phyloP scores from a whole-genome alignment of 1,284 basidiomycete species.

The Austroboletus sp. region DNA sequence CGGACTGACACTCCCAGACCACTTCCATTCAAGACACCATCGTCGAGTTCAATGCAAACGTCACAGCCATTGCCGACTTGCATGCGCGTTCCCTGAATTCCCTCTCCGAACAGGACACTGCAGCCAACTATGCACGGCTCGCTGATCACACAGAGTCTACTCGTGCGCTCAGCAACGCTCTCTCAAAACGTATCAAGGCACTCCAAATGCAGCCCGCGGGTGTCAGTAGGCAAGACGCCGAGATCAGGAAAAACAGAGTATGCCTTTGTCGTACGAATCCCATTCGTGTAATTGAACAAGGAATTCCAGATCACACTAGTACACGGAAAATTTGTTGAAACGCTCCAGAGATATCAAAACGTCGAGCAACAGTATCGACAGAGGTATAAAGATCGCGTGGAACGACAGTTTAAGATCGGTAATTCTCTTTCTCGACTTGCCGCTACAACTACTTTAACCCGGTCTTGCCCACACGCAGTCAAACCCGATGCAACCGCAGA shows the following conservation, averaged over 20 bases:
- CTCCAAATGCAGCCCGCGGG: constrained; percentile 39
- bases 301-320: constrained; percentile 46
- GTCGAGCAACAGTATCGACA: constrained; percentile 82
- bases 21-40: constrained; percentile 55
- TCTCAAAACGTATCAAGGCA: constrained; percentile 62
- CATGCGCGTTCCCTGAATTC: constrained; percentile 55
- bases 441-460: background rate
- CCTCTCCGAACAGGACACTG: constrained; percentile 45
- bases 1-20: constrained; percentile 33
- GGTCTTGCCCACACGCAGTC: constrained; percentile 39
- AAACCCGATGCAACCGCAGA: constrained; percentile 86
- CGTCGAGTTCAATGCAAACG: constrained; percentile 48
- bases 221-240: constrained; percentile 43
- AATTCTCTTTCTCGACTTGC: constrained; percentile 10
- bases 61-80: constrained; percentile 52
- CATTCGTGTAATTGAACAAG: background rate
- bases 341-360: constrained; percentile 68
- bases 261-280: constrained; percentile 28
- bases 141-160: constrained; percentile 59
- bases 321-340: constrained; percentile 60
- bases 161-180: constrained; percentile 50
- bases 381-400: constrained; percentile 77
- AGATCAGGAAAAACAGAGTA: constrained; percentile 68
- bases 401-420: constrained; percentile 87
- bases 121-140: constrained; percentile 44